Evolutionary conservation across 1,139 yeast genomes (phyloP), one percentile per base, ranked within the genome.

Genomic region (Taphrina betulina): DNA sequence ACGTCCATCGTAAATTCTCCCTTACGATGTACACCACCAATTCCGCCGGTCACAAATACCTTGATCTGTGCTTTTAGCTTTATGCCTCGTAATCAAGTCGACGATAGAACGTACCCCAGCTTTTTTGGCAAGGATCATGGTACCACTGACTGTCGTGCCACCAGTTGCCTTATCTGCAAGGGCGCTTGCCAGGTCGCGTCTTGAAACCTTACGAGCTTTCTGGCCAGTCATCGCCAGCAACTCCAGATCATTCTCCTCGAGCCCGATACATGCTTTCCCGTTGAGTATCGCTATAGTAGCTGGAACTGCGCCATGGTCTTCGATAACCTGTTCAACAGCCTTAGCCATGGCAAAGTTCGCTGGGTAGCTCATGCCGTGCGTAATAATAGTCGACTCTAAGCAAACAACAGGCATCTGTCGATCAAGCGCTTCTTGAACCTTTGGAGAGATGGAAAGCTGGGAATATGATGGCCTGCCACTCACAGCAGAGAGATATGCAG

Each of bases 31-130:
- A 88, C 95, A 14, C 96, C 96, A 5, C 96, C 96, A 24, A 88
- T 75, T 0, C 96, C 96, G 36, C 96, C 96, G 1, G 96, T 89
- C 1, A 95, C 95, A 75, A 88, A 89, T 19, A 89, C 89, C 62
- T 79, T 77, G 63, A 88, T 85, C 0, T 95, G 94, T n/a, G n/a
- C n/a, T n/a, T n/a, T n/a, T n/a, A n/a, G n/a, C n/a, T n/a, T n/a
- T n/a, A n/a, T n/a, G n/a, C n/a, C n/a, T n/a, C n/a, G n/a, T n/a
- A n/a, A n/a, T n/a, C n/a, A n/a, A n/a, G n/a, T n/a, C n/a, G n/a
- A n/a, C n/a, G n/a, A n/a, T n/a, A n/a, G n/a, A n/a, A n/a, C n/a
- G n/a, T n/a, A n/a, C n/a, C 10, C 31, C 31, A 0, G 90, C 90
- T 65, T 72, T 66, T 56, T 82, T 75, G 0, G 95, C 83, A 14